These are phyloP conservation scores for Penicillium janthinellum DNA, from an alignment of 2,329 filamentous ascomycete genomes.

Conservation along the genomic window DNA sequence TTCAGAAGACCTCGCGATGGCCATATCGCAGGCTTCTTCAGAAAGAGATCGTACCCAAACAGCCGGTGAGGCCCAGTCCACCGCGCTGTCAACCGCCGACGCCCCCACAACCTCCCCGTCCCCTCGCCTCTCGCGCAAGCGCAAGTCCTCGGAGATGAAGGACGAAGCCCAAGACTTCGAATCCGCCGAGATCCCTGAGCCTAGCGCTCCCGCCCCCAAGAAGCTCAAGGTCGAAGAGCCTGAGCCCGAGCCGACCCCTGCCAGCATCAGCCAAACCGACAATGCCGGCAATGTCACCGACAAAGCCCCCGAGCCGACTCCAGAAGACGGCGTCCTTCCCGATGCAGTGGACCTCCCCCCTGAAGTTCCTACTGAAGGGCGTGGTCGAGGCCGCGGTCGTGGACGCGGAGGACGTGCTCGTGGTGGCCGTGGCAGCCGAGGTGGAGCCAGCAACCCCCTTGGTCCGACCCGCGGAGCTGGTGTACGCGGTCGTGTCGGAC, in stretches of 20 bases:
- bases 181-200: slow-evolving; percentile 16
- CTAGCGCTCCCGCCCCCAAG: slow-evolving; percentile 23
- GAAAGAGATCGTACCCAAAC: neutral
- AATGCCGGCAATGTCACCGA: slow-evolving; percentile 18
- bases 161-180: slow-evolving; percentile 21
- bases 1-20: neutral
- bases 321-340: slow-evolving; percentile 13
- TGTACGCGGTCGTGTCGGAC: slow-evolving; percentile 26
- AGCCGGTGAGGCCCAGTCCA: slow-evolving; percentile 1
- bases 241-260: slow-evolving; percentile 27
- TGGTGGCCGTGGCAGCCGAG: slow-evolving; percentile 38
- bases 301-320: slow-evolving; percentile 24
- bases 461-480: slow-evolving; percentile 19
- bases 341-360: neutral
- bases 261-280: slow-evolving; percentile 25
- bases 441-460: slow-evolving; percentile 34
- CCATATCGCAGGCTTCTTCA: neutral
- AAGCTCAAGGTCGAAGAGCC: slow-evolving; percentile 37
- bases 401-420: slow-evolving; percentile 22
- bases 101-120: slow-evolving; percentile 4
- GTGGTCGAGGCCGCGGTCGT: neutral
- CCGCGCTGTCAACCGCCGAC: neutral
- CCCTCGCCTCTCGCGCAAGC: slow-evolving; percentile 29
- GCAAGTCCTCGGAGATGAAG: slow-evolving; percentile 28
- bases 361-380: neutral